Evolutionary conservation across 208 protist genomes (phyloP).

Genomic region (Perkinsela sp.): DNA sequence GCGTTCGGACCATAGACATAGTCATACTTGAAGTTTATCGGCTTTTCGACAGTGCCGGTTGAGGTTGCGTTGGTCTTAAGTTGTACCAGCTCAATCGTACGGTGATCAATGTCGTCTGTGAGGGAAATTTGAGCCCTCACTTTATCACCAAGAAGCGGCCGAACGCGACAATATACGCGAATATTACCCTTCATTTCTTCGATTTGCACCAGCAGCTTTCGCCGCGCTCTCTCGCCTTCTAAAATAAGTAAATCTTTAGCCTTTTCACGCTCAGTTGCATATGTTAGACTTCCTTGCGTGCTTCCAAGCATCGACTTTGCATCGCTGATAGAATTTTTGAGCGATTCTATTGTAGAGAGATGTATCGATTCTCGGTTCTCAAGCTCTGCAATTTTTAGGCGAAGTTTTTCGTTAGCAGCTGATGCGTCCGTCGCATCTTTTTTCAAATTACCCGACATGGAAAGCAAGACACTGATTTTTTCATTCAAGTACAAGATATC

Average conservation of each 20-base stretch:
- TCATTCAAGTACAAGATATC: neutral
- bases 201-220: constrained; percentile 4
- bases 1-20: constrained; percentile 6
- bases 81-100: constrained; percentile 2
- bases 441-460: neutral
- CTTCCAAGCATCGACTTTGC: neutral
- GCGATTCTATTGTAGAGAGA: neutral
- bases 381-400: neutral
- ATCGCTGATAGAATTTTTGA: neutral
- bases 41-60: neutral
- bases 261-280: neutral
- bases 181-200: constrained; percentile 62
- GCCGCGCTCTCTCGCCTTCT: neutral
- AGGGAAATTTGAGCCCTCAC: constrained; percentile 1
- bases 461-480: neutral
- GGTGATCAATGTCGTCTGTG: constrained; percentile 6
- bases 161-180: constrained; percentile 55
- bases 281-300: neutral
- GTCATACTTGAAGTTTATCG: constrained; percentile 13
- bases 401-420: neutral
- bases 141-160: neutral
- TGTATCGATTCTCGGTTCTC: neutral
- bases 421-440: neutral
- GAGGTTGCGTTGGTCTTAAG: constrained; percentile 2
- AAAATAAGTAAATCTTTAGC: neutral